These are phyloP conservation scores for Hansenula lynferdii DNA, from an alignment of 1,139 yeast species.

Conservation along the genomic window DNA sequence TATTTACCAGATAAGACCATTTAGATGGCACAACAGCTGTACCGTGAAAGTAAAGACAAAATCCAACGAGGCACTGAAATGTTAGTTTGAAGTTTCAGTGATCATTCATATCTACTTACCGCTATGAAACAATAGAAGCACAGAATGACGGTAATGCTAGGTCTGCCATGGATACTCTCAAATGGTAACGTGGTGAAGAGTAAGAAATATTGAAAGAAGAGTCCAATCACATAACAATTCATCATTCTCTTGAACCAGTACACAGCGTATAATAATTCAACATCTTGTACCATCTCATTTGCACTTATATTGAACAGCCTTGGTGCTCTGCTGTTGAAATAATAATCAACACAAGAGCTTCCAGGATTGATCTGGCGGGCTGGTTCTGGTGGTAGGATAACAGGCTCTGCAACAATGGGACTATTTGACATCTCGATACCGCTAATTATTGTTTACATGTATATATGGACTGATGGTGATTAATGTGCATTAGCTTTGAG, in stretches of 20 bases:
- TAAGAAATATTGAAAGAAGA: slow-evolving; percentile 35
- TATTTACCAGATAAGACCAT: neutral
- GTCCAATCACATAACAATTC: slow-evolving; percentile 27
- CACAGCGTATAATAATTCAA: slow-evolving; percentile 10
- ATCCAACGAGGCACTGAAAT: neutral
- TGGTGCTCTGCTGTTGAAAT: no score
- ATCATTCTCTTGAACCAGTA: slow-evolving; percentile 23
- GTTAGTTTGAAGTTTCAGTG: no score
- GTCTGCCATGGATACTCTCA: slow-evolving; percentile 38
- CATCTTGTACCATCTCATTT: slow-evolving; percentile 10
- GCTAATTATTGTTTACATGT: no score
- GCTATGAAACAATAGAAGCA: slow-evolving; percentile 27
- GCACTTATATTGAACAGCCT: no score
- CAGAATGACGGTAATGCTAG: slow-evolving; percentile 27
- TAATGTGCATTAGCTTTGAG: no score
- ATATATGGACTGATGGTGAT: no score
- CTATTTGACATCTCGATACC: no score
- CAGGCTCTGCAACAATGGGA: no score
- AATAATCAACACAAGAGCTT: no score
- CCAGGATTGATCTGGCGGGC: no score
- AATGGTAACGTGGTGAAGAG: slow-evolving; percentile 40
- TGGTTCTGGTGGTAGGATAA: no score
- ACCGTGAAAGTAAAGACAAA: neutral
- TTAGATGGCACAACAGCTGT: slow-evolving; percentile 1
- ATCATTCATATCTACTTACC: no score